phyloP scores from a whole-genome alignment of 352 stramenopile genomes.

The Pythium sp. region DNA sequence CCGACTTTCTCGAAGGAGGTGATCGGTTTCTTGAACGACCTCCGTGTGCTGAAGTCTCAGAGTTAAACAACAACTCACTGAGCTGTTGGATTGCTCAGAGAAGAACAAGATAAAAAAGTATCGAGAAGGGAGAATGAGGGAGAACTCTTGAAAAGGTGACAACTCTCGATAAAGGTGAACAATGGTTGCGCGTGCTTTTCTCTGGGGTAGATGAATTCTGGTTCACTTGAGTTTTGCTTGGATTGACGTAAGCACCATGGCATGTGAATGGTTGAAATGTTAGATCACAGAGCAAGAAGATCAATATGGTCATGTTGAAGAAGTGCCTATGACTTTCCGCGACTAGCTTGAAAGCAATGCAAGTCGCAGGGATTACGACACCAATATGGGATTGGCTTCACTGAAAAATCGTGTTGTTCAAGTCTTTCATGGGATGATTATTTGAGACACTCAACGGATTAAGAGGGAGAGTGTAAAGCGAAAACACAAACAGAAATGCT shows the following conservation, averaged over 20 bases:
- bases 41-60: conserved; percentile 73
- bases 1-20: conserved; percentile 75
- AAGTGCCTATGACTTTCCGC: no score
- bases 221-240: no score
- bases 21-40: conserved; percentile 69
- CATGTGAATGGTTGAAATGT: no score
- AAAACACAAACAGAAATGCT: no score
- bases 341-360: no score
- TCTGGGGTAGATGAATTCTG: not conserved
- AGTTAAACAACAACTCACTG: conserved; percentile 21
- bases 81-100: not conserved
- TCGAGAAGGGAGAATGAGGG: not conserved
- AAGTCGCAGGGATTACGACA: no score
- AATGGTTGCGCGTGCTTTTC: not conserved
- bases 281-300: no score
- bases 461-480: no score
- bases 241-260: no score
- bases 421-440: not conserved
- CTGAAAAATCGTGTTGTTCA: no score
- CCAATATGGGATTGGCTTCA: no score
- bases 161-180: not conserved
- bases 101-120: not conserved
- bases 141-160: not conserved
- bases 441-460: not conserved
- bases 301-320: no score